Conservation (phyloP, 1,284 basidiomycete genomes). For the Entoloma clypeatum region DNA sequence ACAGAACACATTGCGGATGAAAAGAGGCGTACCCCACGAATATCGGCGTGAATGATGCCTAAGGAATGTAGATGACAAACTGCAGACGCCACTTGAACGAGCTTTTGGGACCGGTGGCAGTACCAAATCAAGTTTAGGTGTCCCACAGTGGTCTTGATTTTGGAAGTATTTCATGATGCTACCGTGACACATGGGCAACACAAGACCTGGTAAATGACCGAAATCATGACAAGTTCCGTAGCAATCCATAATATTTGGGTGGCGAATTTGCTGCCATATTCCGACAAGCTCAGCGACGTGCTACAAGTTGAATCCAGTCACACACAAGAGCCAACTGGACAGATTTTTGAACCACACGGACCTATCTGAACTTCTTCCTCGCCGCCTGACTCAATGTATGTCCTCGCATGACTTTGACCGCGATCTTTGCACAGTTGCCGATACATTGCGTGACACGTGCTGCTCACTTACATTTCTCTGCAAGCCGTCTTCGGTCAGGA, state of each 20-base stretch:
- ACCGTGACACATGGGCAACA: conserved; percentile 1
- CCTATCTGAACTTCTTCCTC: not conserved
- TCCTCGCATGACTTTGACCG: conserved; percentile 5
- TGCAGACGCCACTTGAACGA: not conserved
- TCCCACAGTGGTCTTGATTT: not conserved
- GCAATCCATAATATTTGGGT: conserved; percentile 1
- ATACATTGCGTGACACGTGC: not conserved
- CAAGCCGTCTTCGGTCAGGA: not conserved
- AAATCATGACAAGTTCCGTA: not conserved
- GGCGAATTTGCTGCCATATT: not conserved
- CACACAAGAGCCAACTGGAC: not conserved
- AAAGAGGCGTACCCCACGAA: conserved; percentile 1
- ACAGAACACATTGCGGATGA: not conserved
- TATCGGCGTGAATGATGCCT: conserved; percentile 1
- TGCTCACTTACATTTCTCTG: not conserved
- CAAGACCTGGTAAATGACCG: conserved; percentile 1
- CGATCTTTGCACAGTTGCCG: not conserved
- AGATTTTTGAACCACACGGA: not conserved
- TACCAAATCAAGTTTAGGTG: not conserved
- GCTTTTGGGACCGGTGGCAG: not conserved
- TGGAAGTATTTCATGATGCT: not conserved
- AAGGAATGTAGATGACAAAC: not conserved
- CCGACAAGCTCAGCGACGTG: conserved; percentile 1
- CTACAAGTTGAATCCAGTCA: not conserved
- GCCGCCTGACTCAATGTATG: not conserved